These are phyloP conservation scores for Crithidia mellificae DNA, from an alignment of 208 protist genomes.

Conservation along the genomic window DNA sequence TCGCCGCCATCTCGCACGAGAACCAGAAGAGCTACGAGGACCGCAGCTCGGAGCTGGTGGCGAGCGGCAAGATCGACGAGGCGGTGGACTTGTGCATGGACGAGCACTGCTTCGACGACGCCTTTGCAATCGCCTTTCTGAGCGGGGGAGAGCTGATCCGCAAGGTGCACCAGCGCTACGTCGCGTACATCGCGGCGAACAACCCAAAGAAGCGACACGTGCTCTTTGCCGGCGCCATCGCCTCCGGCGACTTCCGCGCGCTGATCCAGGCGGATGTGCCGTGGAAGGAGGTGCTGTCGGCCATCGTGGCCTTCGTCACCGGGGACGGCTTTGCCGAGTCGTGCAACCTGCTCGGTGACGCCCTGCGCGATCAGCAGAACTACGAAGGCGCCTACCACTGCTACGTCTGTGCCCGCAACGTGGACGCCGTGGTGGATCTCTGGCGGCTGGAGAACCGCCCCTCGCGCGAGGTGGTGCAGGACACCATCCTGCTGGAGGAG, in stretches of 20 bases:
- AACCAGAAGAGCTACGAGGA: conserved; percentile 70
- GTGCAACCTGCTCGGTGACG: conserved; percentile 65
- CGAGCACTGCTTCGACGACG: conserved; percentile 66
- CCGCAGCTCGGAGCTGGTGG: conserved; percentile 57
- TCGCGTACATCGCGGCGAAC: conserved; percentile 33
- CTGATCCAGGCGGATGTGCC: conserved; percentile 52
- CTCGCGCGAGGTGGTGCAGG: conserved; percentile 51
- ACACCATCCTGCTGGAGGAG: conserved; percentile 72
- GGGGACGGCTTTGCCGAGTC: conserved; percentile 65
- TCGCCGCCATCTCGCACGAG: conserved; percentile 60
- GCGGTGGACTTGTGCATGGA: conserved; percentile 78
- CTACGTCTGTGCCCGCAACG: conserved; percentile 78
- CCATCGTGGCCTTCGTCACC: conserved; percentile 63
- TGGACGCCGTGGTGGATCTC: conserved; percentile 70
- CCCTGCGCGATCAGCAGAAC: conserved; percentile 49
- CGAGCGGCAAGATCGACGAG: conserved; percentile 62
- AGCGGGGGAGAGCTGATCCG: conserved; percentile 59
- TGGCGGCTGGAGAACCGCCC: conserved; percentile 52
- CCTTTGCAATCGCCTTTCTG: conserved; percentile 75
- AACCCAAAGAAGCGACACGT: conserved; percentile 67
- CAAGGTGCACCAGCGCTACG: conserved; percentile 67
- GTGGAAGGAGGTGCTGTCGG: conserved; percentile 79
- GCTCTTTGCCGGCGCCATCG: conserved; percentile 67
- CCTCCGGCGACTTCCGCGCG: conserved; percentile 56
- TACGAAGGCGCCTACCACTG: conserved; percentile 72